A percentile compares a stretch with the other conserved stretches of the same genome.
Evolutionary conservation across 441 rosid species (phyloP).

Genomic region (Gossypium schwendimanii): DNA sequence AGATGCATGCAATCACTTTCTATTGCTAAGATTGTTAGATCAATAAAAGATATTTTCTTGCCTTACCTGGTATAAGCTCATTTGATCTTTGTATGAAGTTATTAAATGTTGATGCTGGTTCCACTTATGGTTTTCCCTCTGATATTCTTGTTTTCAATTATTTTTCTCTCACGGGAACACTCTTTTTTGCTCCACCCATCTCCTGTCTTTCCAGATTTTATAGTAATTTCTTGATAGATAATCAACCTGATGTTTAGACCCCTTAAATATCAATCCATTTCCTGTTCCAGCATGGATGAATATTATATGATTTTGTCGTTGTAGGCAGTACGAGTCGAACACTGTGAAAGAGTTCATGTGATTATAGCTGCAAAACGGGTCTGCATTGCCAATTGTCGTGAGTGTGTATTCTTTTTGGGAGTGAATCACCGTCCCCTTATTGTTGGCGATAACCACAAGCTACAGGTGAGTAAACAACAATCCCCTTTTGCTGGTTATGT

Average conservation of each 20-base stretch:
- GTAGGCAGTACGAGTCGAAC: conserved; percentile 92
- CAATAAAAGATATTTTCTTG: neutral
- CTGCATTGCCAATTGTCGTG: conserved; percentile 95
- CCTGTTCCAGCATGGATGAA: neutral
- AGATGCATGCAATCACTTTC: neutral
- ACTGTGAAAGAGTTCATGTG: conserved; percentile 97
- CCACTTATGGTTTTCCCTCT: neutral
- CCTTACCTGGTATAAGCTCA: neutral
- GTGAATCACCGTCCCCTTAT: conserved; percentile 94
- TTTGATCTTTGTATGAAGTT: neutral
- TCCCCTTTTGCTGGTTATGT: neutral
- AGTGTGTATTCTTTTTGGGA: conserved; percentile 91
- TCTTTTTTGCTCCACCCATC: neutral
- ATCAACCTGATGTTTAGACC: neutral
- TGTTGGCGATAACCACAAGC: conserved; percentile 95
- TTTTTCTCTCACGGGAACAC: neutral
- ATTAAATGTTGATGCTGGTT: neutral
- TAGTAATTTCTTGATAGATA: neutral
- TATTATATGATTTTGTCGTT: conserved; percentile 13
- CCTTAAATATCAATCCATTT: neutral
- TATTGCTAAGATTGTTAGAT: neutral
- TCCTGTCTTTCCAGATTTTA: neutral
- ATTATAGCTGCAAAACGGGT: conserved; percentile 80
- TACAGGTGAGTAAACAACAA: conserved; percentile 55
- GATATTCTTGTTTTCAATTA: neutral